These are phyloP conservation scores for Aurinia saxatilis DNA, from an alignment of 345 rosid species.

Conservation along the genomic window DNA sequence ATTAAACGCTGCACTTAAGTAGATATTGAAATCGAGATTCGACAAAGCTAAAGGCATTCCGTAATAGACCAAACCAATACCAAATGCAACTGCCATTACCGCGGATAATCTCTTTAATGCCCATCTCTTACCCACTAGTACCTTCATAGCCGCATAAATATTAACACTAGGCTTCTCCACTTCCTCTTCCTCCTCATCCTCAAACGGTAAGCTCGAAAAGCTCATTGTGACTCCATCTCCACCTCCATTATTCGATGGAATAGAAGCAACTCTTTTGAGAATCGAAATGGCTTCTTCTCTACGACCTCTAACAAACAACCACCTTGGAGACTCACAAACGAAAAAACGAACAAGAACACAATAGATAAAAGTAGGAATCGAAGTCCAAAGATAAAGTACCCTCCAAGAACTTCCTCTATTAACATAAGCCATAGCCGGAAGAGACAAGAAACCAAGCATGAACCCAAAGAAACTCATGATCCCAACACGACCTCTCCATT, in stretches of 20 bases:
- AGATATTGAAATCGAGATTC: conserved; percentile 47
- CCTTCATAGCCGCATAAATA: conserved; percentile 39
- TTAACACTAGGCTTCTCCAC: conserved; percentile 24
- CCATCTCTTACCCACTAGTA: conserved; percentile 42
- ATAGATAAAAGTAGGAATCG: conserved; percentile 35
- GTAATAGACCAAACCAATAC: conserved; percentile 59
- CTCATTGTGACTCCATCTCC: conserved; percentile 19
- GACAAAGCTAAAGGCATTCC: conserved; percentile 68
- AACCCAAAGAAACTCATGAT: conserved; percentile 35
- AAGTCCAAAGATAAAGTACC: conserved; percentile 40
- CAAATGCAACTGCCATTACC: conserved; percentile 41
- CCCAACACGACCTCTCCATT: conserved; percentile 44
- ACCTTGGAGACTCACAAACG: conserved; percentile 48
- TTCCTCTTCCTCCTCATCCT: conserved; percentile 23
- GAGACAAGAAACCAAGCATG: conserved; percentile 43
- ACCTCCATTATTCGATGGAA: not conserved
- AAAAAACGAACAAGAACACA: conserved; percentile 27
- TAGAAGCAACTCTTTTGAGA: conserved; percentile 36
- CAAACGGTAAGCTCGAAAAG: conserved; percentile 28
- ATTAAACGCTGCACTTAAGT: conserved; percentile 50
- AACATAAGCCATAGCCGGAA: conserved; percentile 34
- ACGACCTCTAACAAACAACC: conserved; percentile 48
- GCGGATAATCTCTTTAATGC: conserved; percentile 37
- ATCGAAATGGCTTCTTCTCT: conserved; percentile 45
- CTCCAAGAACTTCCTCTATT: conserved; percentile 43